Percentiles rank a stretch among this genome's conserved stretches.
Conservation (phyloP, 176 grass and related monocot genomes). For the Poa pratensis region DNA sequence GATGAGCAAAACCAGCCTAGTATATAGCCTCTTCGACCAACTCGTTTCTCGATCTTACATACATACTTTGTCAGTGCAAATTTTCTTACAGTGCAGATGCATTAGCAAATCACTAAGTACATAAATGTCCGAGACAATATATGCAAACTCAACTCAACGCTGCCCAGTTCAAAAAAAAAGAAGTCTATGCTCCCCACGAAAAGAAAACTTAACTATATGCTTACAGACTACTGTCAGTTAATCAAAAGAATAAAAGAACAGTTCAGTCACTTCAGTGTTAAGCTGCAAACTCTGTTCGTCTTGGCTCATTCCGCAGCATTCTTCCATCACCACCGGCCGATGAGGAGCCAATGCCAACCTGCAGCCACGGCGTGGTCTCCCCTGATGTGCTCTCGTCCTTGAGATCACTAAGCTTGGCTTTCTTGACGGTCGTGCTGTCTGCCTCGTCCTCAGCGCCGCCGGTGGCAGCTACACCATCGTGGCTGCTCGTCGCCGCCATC, state of each 20-base stretch:
- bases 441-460: conserved; percentile 59
- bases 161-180: too few relatives aligned
- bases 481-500: conserved; percentile 16
- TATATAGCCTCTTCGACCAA: too few relatives aligned
- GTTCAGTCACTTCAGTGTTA: neutral
- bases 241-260: conserved; percentile 24
- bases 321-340: conserved; percentile 45
- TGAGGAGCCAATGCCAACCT: conserved; percentile 75
- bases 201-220: neutral
- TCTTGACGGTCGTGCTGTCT: conserved; percentile 62
- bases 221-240: conserved; percentile 23
- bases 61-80: neutral
- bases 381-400: conserved; percentile 64
- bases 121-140: neutral
- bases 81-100: neutral
- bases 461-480: conserved; percentile 10
- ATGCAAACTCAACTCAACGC: neutral
- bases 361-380: conserved; percentile 68
- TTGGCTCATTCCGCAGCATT: neutral
- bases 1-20: neutral
- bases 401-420: conserved; percentile 62
- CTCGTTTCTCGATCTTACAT: conserved; percentile 1
- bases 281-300: neutral
- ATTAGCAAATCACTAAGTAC: neutral
- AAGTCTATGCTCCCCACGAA: too few relatives aligned